Evolutionary conservation across 495 filamentous ascomycete genomes (phyloP).

Genomic region (Trichoderma asperelloides): DNA sequence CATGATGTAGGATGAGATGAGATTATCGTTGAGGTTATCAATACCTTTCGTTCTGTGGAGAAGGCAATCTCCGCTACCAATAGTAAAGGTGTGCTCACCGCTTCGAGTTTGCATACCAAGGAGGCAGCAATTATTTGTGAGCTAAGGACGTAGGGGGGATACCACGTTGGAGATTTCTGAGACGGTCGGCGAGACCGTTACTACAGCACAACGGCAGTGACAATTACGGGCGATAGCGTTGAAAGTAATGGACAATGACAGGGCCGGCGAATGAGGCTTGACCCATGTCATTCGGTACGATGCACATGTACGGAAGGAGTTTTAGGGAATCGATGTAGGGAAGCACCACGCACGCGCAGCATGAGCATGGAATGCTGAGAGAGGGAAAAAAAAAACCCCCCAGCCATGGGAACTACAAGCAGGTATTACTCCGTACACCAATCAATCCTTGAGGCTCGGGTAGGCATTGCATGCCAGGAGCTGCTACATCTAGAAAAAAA

Average conservation of each 20-base stretch:
- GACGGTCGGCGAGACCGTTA: neutral
- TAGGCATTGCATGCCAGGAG: slow-evolving; percentile 1
- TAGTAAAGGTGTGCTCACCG: neutral
- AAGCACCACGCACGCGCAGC: neutral
- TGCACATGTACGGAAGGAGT: neutral
- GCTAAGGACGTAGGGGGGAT: neutral
- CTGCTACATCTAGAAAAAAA: neutral
- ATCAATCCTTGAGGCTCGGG: neutral
- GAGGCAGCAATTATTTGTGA: neutral
- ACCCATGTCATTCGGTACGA: neutral
- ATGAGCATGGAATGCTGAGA: neutral
- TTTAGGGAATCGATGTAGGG: neutral
- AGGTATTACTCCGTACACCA: neutral
- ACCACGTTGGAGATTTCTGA: neutral
- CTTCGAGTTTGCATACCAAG: neutral
- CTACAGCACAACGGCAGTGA: neutral
- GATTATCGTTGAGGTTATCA: neutral
- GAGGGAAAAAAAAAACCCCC: neutral
- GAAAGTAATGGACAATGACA: neutral
- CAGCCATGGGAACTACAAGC: neutral
- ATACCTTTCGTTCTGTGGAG: neutral
- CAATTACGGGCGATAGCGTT: neutral
- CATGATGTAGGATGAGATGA: neutral
- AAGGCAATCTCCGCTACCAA: neutral
- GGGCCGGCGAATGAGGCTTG: neutral